Base-by-base conservation (phyloP, 192 early-diverging fungal genomes). In the Backusella morwellensis region DNA sequence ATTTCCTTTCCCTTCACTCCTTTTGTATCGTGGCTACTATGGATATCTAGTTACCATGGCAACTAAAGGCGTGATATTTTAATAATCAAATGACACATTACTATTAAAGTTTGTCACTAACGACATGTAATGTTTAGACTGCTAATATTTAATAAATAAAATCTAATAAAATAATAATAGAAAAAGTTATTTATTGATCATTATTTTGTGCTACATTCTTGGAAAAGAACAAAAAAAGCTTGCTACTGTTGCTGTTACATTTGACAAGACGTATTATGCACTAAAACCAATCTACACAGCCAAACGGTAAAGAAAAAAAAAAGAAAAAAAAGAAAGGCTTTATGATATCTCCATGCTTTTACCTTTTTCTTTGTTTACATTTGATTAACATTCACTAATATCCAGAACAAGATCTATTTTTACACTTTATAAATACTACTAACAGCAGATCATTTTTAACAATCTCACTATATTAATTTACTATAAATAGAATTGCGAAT, bases 131-230 rank as follows among this genome's bases (percentile, higher is more conserved):
- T 59, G 11, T 21, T 56, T 56, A 21, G 52, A 7, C 21, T 54
- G 52, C 6, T 54, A 54, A 54, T 54, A 54, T 21, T 54, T 21
- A 54, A 21, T 21, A 56, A 21, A 56, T 56, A 56, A 23, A 56
- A 56, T 21, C 4, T 21, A 56, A 21, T 56, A 56, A 56, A 56
- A 56, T 56, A 56, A 23, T 56, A 56, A 56, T 56, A 56, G 54
- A 56, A 56, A 56, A 56, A 56, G 21, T 56, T 56, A 56, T 56
- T 56, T 56, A 56, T 56, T 56, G 54, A 56, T 21, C 54, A 56
- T 56, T 56, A 56, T 56, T 56, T 56, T 56, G 54, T 56, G 54
- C n/a, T 21, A 56, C 54, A 9, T 44, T 44, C 1, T 44, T 44
- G 15, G n/a, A 56, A 56, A 56, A 56, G 8, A 56, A 21, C 8